Evolutionary conservation across 2,329 filamentous ascomycete genomes (phyloP).

Genomic region (Cryphonectria nitschkei): DNA sequence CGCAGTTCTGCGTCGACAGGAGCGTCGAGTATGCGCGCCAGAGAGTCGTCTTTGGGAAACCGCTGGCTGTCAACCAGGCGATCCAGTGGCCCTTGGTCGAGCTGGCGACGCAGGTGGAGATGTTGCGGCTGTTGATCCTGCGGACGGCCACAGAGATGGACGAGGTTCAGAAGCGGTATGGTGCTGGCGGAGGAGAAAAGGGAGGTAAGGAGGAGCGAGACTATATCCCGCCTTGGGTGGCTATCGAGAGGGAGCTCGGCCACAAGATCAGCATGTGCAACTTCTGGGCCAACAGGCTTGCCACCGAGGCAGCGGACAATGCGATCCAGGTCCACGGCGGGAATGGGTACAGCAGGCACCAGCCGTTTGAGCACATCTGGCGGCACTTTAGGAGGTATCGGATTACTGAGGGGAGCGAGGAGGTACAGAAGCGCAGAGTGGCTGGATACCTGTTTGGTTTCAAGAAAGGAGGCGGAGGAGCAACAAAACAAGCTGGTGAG

Average conservation of each 20-base stretch:
- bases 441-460: slow-evolving; percentile 53
- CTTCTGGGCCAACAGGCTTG: slow-evolving; percentile 65
- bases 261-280: slow-evolving; percentile 69
- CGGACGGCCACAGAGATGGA: slow-evolving; percentile 68
- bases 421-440: slow-evolving; percentile 69
- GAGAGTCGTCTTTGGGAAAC: slow-evolving; percentile 59
- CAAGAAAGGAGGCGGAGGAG: slow-evolving; percentile 16
- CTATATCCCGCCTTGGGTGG: slow-evolving; percentile 44
- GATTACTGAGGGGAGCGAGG: slow-evolving; percentile 67
- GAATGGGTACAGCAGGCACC: slow-evolving; percentile 60
- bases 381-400: slow-evolving; percentile 65
- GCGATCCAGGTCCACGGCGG: slow-evolving; percentile 67
- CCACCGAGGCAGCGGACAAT: slow-evolving; percentile 62
- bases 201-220: not conserved
- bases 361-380: slow-evolving; percentile 68
- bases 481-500: not conserved
- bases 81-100: slow-evolving; percentile 69
- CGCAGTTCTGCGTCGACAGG: slow-evolving; percentile 62
- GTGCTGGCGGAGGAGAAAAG: slow-evolving; percentile 20
- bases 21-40: slow-evolving; percentile 59
- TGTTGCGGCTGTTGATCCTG: slow-evolving; percentile 63
- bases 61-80: slow-evolving; percentile 62
- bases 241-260: slow-evolving; percentile 61
- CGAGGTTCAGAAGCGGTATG: slow-evolving; percentile 41
- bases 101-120: slow-evolving; percentile 63